Evolutionary conservation across 768 basidiomycete species (phyloP).

Genomic region (Russula brevipes): DNA sequence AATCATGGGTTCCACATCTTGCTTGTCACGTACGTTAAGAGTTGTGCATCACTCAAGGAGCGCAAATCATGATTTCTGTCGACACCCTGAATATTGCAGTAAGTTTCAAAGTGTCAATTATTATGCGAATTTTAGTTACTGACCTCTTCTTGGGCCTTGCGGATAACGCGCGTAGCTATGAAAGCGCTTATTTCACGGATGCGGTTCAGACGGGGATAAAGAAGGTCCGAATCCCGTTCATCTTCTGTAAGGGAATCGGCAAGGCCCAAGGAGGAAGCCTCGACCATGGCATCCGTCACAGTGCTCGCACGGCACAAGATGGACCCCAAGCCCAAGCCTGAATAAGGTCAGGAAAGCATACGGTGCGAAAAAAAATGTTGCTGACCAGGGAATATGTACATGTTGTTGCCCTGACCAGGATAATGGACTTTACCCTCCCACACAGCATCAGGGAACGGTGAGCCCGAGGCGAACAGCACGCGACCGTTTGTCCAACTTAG

Average conservation of each 20-base stretch:
- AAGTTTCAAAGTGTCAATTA: neutral
- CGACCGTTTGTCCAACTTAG: slow-evolving; percentile 64
- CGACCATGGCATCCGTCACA: slow-evolving; percentile 86
- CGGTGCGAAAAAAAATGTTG: neutral
- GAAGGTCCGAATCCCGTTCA: slow-evolving; percentile 57
- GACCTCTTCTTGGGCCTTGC: slow-evolving; percentile 72
- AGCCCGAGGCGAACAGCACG: slow-evolving; percentile 84
- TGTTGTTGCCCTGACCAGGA: slow-evolving; percentile 93
- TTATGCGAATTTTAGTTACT: slow-evolving; percentile 27
- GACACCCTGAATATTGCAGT: slow-evolving; percentile 25
- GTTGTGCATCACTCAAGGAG: slow-evolving; percentile 48
- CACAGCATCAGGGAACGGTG: slow-evolving; percentile 67
- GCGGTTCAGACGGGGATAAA: slow-evolving; percentile 82
- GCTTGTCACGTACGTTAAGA: slow-evolving; percentile 47
- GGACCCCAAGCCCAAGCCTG: slow-evolving; percentile 71
- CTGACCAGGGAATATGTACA: slow-evolving; percentile 75
- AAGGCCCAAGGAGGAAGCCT: slow-evolving; percentile 78
- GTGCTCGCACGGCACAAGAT: slow-evolving; percentile 62
- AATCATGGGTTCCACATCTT: slow-evolving; percentile 70
- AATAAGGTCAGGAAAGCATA: slow-evolving; percentile 7
- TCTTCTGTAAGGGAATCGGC: slow-evolving; percentile 65
- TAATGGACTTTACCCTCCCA: slow-evolving; percentile 54
- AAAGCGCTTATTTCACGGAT: slow-evolving; percentile 79
- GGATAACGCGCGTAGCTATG: slow-evolving; percentile 73
- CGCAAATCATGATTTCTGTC: slow-evolving; percentile 41